Evolutionary conservation across 2,329 filamentous ascomycete species (phyloP), one percentile per base, ranked within the genome.

Genomic region (Gliomastix tumulicola): DNA sequence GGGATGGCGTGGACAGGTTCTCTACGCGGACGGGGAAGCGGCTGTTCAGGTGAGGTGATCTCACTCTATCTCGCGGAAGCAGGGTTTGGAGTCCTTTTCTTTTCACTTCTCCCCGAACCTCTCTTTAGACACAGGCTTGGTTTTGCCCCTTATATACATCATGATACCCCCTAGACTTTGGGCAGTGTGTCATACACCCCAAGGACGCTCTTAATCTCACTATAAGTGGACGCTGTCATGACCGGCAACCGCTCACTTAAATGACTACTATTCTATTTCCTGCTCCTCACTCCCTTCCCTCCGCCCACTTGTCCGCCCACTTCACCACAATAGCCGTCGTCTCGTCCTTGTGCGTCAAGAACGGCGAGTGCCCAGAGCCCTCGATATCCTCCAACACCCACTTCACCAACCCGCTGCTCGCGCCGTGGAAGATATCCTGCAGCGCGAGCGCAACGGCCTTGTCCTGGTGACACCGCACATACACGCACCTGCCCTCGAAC

Each of bases 1-100:
- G 63, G 27, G 77, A 67, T 38, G 78, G 78, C 1, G 67, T 71
- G 1, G 77, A 82, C 47, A 63, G 78, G 21, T 82, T 81, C 38
- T 69, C 72, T 0, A 62, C 67, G 2, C 60, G 66, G 32, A 74
- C 71, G 1, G 69, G 73, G 3, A 65, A 65, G 41, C 60, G 69
- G 27, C 57, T 79, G 12, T 79, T 79, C 48, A 72, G 61, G 50
- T 74, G 49, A 67, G 19, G n/a, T n/a, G n/a, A n/a, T n/a, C n/a
- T n/a, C n/a, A n/a, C n/a, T n/a, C n/a, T n/a, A n/a, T n/a, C n/a
- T n/a, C n/a, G n/a, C n/a, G n/a, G n/a, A n/a, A n/a, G n/a, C n/a
- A n/a, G n/a, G n/a, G 19, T 3, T 17, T 28, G 31, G 20, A 16
- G 15, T 21, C 28, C 23, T 23, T 16, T 35, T 6, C 12, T 35